Conservation (phyloP, 2,329 filamentous ascomycete genomes). For the Ascochyta clinopodiicola region DNA sequence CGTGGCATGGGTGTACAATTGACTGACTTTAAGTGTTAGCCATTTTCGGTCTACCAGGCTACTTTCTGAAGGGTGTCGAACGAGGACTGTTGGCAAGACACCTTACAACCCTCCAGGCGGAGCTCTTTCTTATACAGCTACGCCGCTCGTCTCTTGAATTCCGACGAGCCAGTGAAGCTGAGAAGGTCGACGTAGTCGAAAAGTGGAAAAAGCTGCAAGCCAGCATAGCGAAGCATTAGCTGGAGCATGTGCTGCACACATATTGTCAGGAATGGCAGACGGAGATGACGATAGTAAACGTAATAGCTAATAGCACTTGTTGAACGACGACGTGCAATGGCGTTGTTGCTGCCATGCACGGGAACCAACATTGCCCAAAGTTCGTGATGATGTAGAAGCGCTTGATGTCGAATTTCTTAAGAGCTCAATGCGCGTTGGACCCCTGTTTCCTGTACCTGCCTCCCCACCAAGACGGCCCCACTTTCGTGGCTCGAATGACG, state of each 20-base stretch:
- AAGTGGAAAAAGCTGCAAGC: slow-evolving; percentile 7
- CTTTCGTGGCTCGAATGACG: neutral
- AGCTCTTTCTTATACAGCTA: slow-evolving; percentile 19
- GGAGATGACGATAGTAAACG: too few species aligned
- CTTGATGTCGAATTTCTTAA: too few species aligned
- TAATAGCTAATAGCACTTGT: too few species aligned
- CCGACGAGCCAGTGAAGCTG: neutral
- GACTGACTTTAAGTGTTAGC: slow-evolving; percentile 6
- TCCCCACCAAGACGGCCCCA: slow-evolving; percentile 7
- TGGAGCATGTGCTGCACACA: neutral
- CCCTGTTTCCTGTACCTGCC: neutral
- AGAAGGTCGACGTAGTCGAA: slow-evolving; percentile 9
- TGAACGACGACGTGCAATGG: too few species aligned
- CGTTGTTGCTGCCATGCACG: too few species aligned
- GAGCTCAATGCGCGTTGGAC: neutral
- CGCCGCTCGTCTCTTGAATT: slow-evolving; percentile 10
- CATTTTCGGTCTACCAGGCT: slow-evolving; percentile 19
- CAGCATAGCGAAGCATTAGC: slow-evolving; percentile 3
- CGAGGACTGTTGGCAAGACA: slow-evolving; percentile 10
- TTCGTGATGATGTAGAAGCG: too few species aligned
- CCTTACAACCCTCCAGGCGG: slow-evolving; percentile 20
- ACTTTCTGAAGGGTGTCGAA: slow-evolving; percentile 21
- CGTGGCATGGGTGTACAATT: neutral
- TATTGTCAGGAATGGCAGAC: neutral
- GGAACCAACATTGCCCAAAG: too few species aligned